Evolutionary conservation across 2,329 filamentous ascomycete genomes (phyloP).

Genomic region (Neospermospora avenae): DNA sequence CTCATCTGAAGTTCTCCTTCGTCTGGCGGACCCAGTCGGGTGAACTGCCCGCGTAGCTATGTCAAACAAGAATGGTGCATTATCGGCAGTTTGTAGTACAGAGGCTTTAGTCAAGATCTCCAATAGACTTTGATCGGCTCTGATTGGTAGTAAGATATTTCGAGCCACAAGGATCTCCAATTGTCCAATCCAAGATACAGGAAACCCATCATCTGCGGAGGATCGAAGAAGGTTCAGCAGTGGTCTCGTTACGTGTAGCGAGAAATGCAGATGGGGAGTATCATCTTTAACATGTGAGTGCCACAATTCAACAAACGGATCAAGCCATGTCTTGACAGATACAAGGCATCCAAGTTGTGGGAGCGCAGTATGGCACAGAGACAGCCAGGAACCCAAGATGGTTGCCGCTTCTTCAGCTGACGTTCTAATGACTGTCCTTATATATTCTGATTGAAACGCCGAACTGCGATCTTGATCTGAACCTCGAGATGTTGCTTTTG

Average conservation of each 20-base stretch:
- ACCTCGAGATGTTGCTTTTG: slow-evolving; percentile 10
- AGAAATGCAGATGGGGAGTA: slow-evolving; percentile 29
- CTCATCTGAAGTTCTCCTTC: slow-evolving; percentile 44
- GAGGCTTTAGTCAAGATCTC: slow-evolving; percentile 25
- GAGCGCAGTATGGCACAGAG: slow-evolving; percentile 23
- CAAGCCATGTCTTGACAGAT: slow-evolving; percentile 21
- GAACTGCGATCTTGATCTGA: slow-evolving; percentile 10
- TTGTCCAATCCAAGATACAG: slow-evolving; percentile 20
- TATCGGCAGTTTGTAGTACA: slow-evolving; percentile 32
- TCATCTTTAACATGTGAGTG: slow-evolving; percentile 21
- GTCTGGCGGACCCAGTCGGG: slow-evolving; percentile 42
- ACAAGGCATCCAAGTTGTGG: neutral
- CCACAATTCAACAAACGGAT: slow-evolving; percentile 34
- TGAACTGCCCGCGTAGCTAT: slow-evolving; percentile 44
- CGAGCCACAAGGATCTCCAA: slow-evolving; percentile 35
- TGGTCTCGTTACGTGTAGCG: slow-evolving; percentile 34
- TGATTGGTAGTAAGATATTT: slow-evolving; percentile 37
- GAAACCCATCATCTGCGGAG: slow-evolving; percentile 4
- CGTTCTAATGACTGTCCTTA: slow-evolving; percentile 32
- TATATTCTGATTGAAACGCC: slow-evolving; percentile 33
- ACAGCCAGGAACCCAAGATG: slow-evolving; percentile 33
- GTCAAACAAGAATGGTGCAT: slow-evolving; percentile 44
- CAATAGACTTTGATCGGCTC: slow-evolving; percentile 26
- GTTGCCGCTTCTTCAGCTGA: slow-evolving; percentile 31
- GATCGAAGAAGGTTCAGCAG: slow-evolving; percentile 31